These are phyloP conservation scores for Arabidopsis suecica DNA, from an alignment of 345 rosid genomes.

Conservation along the genomic window DNA sequence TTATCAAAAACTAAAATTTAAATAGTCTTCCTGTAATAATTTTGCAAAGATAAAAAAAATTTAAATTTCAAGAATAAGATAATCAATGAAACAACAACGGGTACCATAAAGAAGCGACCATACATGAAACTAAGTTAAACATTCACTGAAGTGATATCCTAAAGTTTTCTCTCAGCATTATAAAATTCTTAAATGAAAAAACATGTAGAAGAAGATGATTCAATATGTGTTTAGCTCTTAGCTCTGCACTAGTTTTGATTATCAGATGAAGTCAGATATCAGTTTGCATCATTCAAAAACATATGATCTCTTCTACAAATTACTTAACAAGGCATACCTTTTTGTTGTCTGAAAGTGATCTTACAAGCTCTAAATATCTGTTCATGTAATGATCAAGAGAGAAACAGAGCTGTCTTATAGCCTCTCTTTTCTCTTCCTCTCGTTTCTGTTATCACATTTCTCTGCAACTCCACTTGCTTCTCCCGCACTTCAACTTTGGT, in stretches of 20 bases:
- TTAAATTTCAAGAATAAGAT: too few relatives aligned
- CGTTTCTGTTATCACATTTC: conserved; percentile 50
- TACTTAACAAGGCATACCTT: conserved; percentile 14
- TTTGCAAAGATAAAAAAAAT: too few relatives aligned
- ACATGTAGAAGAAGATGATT: neutral
- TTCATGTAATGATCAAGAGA: conserved; percentile 77
- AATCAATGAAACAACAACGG: too few relatives aligned
- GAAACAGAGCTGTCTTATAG: conserved; percentile 81
- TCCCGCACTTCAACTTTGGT: conserved; percentile 56
- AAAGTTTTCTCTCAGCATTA: neutral
- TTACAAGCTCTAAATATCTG: conserved; percentile 59
- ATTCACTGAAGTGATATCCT: too few relatives aligned
- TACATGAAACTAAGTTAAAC: neutral
- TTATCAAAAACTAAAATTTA: neutral
- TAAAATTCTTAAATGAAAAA: neutral
- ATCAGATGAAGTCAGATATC: conserved; percentile 1
- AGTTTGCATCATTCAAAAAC: conserved; percentile 5
- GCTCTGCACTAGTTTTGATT: neutral
- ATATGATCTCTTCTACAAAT: neutral
- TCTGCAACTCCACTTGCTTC: conserved; percentile 63
- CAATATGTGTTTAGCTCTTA: neutral
- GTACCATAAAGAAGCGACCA: too few relatives aligned
- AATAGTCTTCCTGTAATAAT: neutral
- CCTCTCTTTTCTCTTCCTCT: conserved; percentile 87
- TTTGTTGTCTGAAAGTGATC: conserved; percentile 51